phyloP scores from a whole-genome alignment of 2,329 filamentous ascomycete genomes.

The Nemania bipapillata region DNA sequence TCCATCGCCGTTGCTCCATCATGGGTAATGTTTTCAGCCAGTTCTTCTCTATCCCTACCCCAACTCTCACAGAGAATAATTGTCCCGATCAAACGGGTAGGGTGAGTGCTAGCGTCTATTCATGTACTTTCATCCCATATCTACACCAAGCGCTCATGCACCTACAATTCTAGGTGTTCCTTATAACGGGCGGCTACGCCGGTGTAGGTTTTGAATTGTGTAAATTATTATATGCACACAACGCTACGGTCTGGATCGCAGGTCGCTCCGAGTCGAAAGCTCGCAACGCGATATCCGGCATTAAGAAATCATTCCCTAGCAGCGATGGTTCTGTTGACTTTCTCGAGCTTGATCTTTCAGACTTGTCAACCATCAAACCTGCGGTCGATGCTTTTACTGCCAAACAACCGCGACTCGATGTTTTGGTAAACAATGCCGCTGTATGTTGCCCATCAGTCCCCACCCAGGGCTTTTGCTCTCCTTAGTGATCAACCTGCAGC shows the following conservation, averaged over 20 bases:
- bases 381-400: slow-evolving; percentile 53
- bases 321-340: slow-evolving; percentile 53
- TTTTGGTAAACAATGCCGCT: slow-evolving; percentile 56
- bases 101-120: background rate
- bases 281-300: slow-evolving; percentile 18
- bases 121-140: background rate
- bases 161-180: slow-evolving; percentile 38
- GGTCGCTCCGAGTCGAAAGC: slow-evolving; percentile 33
- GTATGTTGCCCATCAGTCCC: too few relatives aligned
- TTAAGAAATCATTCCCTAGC: slow-evolving; percentile 47
- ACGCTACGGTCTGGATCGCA: slow-evolving; percentile 32
- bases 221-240: slow-evolving; percentile 33
- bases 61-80: slow-evolving; percentile 6
- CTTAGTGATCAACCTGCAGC: too few relatives aligned
- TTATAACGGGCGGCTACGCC: slow-evolving; percentile 31
- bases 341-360: slow-evolving; percentile 54
- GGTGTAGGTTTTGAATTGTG: slow-evolving; percentile 31
- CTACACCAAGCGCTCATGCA: too few relatives aligned
- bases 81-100: slow-evolving; percentile 9
- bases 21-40: slow-evolving; percentile 13
- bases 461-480: too few relatives aligned
- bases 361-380: slow-evolving; percentile 54
- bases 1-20: slow-evolving; percentile 7
- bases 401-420: slow-evolving; percentile 53
- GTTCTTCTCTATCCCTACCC: background rate